Percentiles rank a stretch among this genome's conserved stretches.
phyloP scores from a whole-genome alignment of 2,329 filamentous ascomycete genomes.

The Hymenoscyphus linearis region DNA sequence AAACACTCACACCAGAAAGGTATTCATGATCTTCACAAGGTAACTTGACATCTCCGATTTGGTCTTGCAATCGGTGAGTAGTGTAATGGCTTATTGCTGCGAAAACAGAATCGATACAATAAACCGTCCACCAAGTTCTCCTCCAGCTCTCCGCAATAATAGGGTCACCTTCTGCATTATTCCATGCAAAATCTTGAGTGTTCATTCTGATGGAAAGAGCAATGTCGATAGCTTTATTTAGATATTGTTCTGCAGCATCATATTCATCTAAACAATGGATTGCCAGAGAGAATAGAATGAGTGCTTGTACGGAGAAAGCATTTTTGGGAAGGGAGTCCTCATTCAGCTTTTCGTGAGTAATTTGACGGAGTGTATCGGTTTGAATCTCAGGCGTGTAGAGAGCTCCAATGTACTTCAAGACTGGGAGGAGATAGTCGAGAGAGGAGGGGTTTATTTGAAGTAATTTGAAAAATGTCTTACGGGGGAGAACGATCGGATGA shows the following conservation, averaged over 20 bases:
- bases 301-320: slow-evolving; percentile 32
- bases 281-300: slow-evolving; percentile 33
- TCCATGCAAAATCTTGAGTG: slow-evolving; percentile 44
- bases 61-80: slow-evolving; percentile 38
- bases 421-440: slow-evolving; percentile 24
- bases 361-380: background rate
- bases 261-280: slow-evolving; percentile 33
- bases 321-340: slow-evolving; percentile 9
- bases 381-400: slow-evolving; percentile 2
- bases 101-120: slow-evolving; percentile 51
- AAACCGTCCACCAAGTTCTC: slow-evolving; percentile 69
- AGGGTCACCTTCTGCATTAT: slow-evolving; percentile 43
- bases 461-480: slow-evolving; percentile 26
- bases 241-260: slow-evolving; percentile 23
- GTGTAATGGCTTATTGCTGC: slow-evolving; percentile 17
- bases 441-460: slow-evolving; percentile 28
- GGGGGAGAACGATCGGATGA: slow-evolving; percentile 33
- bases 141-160: slow-evolving; percentile 54
- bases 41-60: slow-evolving; percentile 51
- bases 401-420: slow-evolving; percentile 34
- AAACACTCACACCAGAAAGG: slow-evolving; percentile 33
- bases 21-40: slow-evolving; percentile 61
- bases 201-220: slow-evolving; percentile 57
- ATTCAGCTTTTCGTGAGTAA: slow-evolving; percentile 7
- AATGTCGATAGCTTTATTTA: slow-evolving; percentile 47